Conservation (phyloP, 1,139 yeast genomes). For the Yamadazyma conglobata region DNA sequence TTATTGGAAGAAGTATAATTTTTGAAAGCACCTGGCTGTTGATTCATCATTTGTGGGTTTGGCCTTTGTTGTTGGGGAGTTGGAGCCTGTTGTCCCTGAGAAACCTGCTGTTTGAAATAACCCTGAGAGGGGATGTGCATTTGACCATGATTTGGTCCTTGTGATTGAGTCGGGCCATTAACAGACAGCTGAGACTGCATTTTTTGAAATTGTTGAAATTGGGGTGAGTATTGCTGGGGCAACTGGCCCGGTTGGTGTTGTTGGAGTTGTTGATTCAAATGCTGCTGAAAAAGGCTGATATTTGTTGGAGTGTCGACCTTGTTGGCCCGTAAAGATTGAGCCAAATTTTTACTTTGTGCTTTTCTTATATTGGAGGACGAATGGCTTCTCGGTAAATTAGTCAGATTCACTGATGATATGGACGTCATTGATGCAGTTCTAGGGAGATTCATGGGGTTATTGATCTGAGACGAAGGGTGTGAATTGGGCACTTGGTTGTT, state of each 20-base stretch:
- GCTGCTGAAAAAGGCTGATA: conserved; percentile 18
- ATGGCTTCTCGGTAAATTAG: conserved; percentile 16
- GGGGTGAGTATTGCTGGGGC: conserved; percentile 16
- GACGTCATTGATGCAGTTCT: conserved; percentile 12
- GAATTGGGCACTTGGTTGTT: background rate
- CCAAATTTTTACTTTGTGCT: conserved; percentile 21
- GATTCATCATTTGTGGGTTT: conserved; percentile 2
- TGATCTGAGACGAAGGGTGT: background rate
- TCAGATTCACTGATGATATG: conserved; percentile 8
- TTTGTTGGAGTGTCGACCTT: conserved; percentile 33
- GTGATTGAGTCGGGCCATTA: background rate
- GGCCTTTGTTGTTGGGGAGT: background rate
- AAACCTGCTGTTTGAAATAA: background rate
- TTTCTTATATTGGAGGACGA: conserved; percentile 23
- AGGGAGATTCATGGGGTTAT: conserved; percentile 6
- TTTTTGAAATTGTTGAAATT: conserved; percentile 16
- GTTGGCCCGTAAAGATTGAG: conserved; percentile 26
- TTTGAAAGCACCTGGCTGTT: conserved; percentile 1
- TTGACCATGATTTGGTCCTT: background rate
- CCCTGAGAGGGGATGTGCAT: too few species aligned
- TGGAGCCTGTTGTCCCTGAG: background rate
- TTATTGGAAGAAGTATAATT: conserved; percentile 10
- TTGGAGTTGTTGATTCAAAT: conserved; percentile 16
- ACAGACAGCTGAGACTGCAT: conserved; percentile 3
- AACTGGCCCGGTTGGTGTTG: conserved; percentile 16